Base-by-base conservation (phyloP, 2,329 filamentous ascomycete species). In the Monosporascus sp. region DNA sequence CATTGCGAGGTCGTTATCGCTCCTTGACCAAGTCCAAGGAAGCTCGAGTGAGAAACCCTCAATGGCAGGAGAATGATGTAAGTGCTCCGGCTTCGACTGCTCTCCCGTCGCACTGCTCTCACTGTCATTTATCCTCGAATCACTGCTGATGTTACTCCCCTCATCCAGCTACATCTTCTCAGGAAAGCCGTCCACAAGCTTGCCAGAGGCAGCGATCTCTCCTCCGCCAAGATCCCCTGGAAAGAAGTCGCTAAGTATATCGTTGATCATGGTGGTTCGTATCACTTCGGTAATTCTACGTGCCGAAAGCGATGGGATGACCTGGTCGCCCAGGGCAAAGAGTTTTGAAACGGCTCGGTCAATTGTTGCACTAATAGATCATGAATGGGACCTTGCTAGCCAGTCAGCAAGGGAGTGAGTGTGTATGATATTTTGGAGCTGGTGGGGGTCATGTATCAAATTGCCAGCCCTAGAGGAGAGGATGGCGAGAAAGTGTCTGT, bases 1-100 rank as follows among this genome's bases (percentile, higher is more conserved):
- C 88, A 0, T 74, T 92, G 38, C 78, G 88, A 15, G 88, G 88
- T 0, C 78, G 87, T 0, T 84, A 80, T 60, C 76, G 88, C 5
- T 82, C 78, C 2, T 67, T 90, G 61, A 88, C 82, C 7, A 89
- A 89, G 71, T 69, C 71, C 14, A 82, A 82, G 60, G 74, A 78
- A 37, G 76, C 82, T 53, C 75, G 88, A 6, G 80, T 88, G 3
- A 76, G 88, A 7, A 84, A 81, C 67, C 87, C 88, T 0, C 69
- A 78, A 53, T 91, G 87, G 87, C 74, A 68, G 1, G 71, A 74
- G 0, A 69, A 72, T 2, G 87, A 91, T 70, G 87, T 89, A 69
- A 78, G 86, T 77, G n/a, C 17, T 50, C 46, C 17, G 2, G 9
- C 4, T 6, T 47, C 43, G 18, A 51, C 55, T 59, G 37, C 5